Evolutionary conservation across 495 filamentous ascomycete genomes (phyloP), one percentile per base, ranked within the genome.

Genomic region (Cercophora sp.): DNA sequence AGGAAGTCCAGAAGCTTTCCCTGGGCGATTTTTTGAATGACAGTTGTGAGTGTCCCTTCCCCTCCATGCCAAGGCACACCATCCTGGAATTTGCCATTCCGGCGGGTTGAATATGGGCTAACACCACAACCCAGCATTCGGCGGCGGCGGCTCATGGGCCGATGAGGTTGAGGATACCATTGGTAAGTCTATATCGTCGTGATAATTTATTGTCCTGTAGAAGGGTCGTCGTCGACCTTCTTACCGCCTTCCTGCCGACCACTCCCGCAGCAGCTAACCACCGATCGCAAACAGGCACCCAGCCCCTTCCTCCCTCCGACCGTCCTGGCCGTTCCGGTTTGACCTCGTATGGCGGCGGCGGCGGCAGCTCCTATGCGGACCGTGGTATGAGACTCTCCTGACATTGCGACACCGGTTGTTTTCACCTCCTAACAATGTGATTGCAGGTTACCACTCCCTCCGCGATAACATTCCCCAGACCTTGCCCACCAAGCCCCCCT

Each of bases 121-220:
- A 67, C 62, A 34, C 16, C 20, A 46, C 27, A 23, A 39, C 58
- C 53, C 64, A 96, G 91, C 85, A 59, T 81, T 89, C 58, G 89
- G 71, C 26, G 67, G 88, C 57, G 88, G 67, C 29, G 71, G 89
- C n/a, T n/a, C 35, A 64, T 98, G 93, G 93, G 93, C 93, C 57
- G 93, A 97, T 76, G 93, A 98, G 65, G 94, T 97, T 79, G 93
- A 97, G 67, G 88, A 93, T 59, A 72, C 87, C 55, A 75, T 79
- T 69, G 74, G 88, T 91, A 84, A 67, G 82, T 37, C n/a, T 35
- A n/a, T n/a, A n/a, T n/a, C n/a, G n/a, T n/a, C n/a, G n/a, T n/a
- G n/a, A n/a, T n/a, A n/a, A n/a, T n/a, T n/a, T n/a, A n/a, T n/a
- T n/a, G n/a, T n/a, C n/a, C n/a, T n/a, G n/a, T n/a, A n/a, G n/a